Conservation (phyloP, 768 basidiomycete species). For the Termitomyces sp. region DNA sequence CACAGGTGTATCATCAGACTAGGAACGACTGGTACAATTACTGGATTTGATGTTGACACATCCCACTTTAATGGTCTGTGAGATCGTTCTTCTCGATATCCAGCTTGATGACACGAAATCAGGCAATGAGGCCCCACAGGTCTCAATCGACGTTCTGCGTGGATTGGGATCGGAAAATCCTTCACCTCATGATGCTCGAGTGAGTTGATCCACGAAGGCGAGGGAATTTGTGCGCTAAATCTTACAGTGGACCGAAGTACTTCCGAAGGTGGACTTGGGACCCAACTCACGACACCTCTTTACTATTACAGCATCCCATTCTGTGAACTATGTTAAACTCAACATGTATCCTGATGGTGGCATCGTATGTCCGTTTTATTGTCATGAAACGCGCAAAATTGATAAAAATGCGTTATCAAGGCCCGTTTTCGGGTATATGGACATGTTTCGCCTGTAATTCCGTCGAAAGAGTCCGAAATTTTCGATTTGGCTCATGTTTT, state of each 20-base stretch:
- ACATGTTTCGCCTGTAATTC: constrained; percentile 59
- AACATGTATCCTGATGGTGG: constrained; percentile 98
- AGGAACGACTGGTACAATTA: constrained; percentile 67
- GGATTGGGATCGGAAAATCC: constrained; percentile 38
- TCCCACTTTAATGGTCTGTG: constrained; percentile 82
- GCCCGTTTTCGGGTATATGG: constrained; percentile 94
- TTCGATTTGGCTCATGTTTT: constrained; percentile 93
- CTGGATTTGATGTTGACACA: constrained; percentile 92
- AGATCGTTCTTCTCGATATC: background rate
- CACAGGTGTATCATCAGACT: constrained; percentile 86
- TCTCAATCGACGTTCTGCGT: constrained; percentile 63
- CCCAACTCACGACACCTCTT: constrained; percentile 90
- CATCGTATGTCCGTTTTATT: constrained; percentile 55
- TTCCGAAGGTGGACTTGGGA: constrained; percentile 71
- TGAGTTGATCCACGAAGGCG: constrained; percentile 25
- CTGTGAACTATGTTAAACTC: constrained; percentile 79
- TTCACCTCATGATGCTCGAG: constrained; percentile 43
- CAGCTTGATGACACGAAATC: background rate
- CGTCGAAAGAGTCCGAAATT: constrained; percentile 34
- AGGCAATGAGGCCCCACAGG: constrained; percentile 87
- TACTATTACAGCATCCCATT: constrained; percentile 47
- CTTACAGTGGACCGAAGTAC: constrained; percentile 74
- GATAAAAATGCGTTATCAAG: constrained; percentile 30
- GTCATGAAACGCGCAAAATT: constrained; percentile 3
- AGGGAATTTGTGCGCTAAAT: constrained; percentile 1